Percentiles rank a stretch among this genome's conserved stretches.
Evolutionary conservation across 2,329 filamentous ascomycete species (phyloP).

Genomic region (Bipolaris victoriae): DNA sequence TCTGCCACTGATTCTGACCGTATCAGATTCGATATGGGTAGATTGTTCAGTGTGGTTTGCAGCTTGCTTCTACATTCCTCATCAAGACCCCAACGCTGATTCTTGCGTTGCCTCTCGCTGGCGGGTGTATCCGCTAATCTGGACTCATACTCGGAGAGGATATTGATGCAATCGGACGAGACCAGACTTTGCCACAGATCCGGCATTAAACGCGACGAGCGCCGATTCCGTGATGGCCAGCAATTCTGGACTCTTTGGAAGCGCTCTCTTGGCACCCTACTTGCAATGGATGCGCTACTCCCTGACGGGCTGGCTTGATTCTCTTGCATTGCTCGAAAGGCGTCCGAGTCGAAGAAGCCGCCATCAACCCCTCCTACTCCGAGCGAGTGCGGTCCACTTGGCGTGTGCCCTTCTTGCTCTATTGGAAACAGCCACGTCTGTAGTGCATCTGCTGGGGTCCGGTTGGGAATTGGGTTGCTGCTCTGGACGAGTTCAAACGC

Average conservation of each 20-base stretch:
- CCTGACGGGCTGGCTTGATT: conserved; percentile 44
- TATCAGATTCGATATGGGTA: conserved; percentile 26
- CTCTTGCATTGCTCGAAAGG: conserved; percentile 29
- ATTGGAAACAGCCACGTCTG: conserved; percentile 48
- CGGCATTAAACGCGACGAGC: conserved; percentile 41
- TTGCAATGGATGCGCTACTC: conserved; percentile 47
- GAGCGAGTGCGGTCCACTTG: conserved; percentile 38
- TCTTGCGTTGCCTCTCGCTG: conserved; percentile 39
- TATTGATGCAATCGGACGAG: conserved; percentile 40
- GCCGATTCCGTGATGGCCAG: conserved; percentile 45
- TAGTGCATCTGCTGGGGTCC: conserved; percentile 45
- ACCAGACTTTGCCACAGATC: conserved; percentile 45
- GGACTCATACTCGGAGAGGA: conserved; percentile 42
- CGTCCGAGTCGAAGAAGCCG: conserved; percentile 40
- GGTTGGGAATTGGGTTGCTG: conserved; percentile 45
- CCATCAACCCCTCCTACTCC: conserved; percentile 29
- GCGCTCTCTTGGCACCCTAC: conserved; percentile 47
- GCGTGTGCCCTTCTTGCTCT: conserved; percentile 37
- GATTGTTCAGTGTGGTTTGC: conserved; percentile 38
- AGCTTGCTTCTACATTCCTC: conserved; percentile 51
- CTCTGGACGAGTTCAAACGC: conserved; percentile 47
- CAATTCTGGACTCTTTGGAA: conserved; percentile 50
- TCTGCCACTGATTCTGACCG: conserved; percentile 39
- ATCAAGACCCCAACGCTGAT: conserved; percentile 47
- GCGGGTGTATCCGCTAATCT: conserved; percentile 33